phyloP scores from a whole-genome alignment of 2,329 filamentous ascomycete genomes.

The Penicillium olsonii region DNA sequence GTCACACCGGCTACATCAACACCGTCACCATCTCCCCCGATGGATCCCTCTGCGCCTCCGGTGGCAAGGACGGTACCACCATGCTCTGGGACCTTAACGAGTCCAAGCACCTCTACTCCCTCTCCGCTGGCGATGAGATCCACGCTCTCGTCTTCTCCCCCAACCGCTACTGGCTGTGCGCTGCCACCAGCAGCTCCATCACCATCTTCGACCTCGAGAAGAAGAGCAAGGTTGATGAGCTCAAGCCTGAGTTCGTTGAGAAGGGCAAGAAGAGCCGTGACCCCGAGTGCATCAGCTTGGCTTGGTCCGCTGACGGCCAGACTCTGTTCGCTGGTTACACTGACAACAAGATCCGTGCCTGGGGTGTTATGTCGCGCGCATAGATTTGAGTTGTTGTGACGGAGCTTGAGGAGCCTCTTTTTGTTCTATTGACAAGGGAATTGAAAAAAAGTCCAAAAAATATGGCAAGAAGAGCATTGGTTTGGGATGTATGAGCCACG shows the following conservation, averaged over 20 bases:
- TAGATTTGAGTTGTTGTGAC: slow-evolving; percentile 49
- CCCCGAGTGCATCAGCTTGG: slow-evolving; percentile 95
- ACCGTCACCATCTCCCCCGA: slow-evolving; percentile 99
- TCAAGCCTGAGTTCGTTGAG: slow-evolving; percentile 96
- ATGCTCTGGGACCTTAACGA: slow-evolving; percentile 99
- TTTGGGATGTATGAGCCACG: slow-evolving; percentile 48
- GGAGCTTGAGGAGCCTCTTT: slow-evolving; percentile 31
- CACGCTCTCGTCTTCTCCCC: slow-evolving; percentile 99
- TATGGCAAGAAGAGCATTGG: slow-evolving; percentile 34
- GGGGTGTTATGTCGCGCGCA: slow-evolving; percentile 95
- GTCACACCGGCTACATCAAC: slow-evolving; percentile 99
- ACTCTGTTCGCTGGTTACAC: slow-evolving; percentile 99
- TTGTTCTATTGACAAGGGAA: slow-evolving; percentile 32
- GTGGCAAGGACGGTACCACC: slow-evolving; percentile 99
- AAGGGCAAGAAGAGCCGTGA: slow-evolving; percentile 99
- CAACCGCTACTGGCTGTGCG: slow-evolving; percentile 99
- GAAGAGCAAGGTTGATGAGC: slow-evolving; percentile 99
- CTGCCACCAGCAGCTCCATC: slow-evolving; percentile 94
- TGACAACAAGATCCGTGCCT: slow-evolving; percentile 97
- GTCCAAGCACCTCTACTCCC: slow-evolving; percentile 99
- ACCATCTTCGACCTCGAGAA: slow-evolving; percentile 99
- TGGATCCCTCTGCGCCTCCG: slow-evolving; percentile 97
- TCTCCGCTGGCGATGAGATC: slow-evolving; percentile 99
- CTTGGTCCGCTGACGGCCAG: slow-evolving; percentile 98
- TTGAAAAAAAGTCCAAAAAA: slow-evolving; percentile 39